Percentiles rank a stretch among this genome's conserved stretches.
Conservation (phyloP, 495 filamentous ascomycete genomes). For the Recurvomyces mirabilis region DNA sequence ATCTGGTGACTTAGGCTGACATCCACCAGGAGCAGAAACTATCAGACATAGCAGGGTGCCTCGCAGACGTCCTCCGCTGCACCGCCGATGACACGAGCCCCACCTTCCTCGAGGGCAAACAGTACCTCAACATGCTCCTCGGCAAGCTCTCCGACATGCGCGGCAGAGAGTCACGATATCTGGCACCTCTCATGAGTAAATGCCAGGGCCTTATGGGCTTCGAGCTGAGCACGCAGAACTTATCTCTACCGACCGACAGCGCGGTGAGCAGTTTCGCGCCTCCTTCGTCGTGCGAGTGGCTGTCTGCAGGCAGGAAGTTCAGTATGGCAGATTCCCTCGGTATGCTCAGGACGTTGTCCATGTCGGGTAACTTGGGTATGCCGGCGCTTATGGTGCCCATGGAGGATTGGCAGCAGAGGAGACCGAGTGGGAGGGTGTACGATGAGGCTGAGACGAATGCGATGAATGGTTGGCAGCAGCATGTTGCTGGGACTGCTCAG, state of each 20-base stretch:
- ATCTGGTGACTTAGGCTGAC: no score
- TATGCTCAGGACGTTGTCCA: constrained; percentile 16
- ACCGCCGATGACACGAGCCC: constrained; percentile 17
- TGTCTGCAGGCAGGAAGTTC: neutral
- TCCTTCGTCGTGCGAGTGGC: neutral
- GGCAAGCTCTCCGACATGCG: constrained; percentile 22
- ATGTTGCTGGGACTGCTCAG: neutral
- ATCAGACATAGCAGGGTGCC: constrained; percentile 23
- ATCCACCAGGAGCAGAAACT: constrained; percentile 25
- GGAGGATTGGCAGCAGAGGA: constrained; percentile 14
- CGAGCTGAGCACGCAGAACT: constrained; percentile 1
- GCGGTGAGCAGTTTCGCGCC: neutral
- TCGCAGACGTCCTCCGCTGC: constrained; percentile 23
- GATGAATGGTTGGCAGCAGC: neutral
- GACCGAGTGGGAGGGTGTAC: constrained; percentile 16
- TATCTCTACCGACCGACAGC: neutral
- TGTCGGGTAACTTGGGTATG: constrained; percentile 20
- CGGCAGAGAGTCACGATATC: constrained; percentile 21
- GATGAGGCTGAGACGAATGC: constrained; percentile 8
- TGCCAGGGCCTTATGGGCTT: constrained; percentile 18
- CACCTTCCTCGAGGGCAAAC: constrained; percentile 19
- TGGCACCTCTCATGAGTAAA: constrained; percentile 18
- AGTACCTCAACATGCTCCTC: constrained; percentile 22
- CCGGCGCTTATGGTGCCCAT: constrained; percentile 1
- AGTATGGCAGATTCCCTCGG: constrained; percentile 11